phyloP scores from a whole-genome alignment of 2,329 filamentous ascomycete genomes.

The Triangularia verruculosa region DNA sequence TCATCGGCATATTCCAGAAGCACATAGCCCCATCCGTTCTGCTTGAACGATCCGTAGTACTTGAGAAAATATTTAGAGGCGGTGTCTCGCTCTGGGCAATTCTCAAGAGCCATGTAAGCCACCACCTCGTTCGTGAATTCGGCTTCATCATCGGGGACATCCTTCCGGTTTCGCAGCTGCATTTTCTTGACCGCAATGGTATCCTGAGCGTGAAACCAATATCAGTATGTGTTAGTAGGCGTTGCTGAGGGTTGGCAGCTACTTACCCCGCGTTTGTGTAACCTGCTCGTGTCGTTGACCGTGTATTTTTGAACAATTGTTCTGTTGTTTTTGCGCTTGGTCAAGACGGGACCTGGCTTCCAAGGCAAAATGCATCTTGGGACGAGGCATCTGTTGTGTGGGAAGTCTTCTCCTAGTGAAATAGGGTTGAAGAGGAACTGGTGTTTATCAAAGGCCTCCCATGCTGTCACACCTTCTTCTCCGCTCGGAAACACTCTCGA shows the following conservation, averaged over 20 bases:
- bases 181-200: not conserved
- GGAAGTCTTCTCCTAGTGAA: not conserved
- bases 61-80: not conserved
- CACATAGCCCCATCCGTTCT: not conserved
- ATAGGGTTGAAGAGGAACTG: not conserved
- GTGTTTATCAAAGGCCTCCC: not conserved
- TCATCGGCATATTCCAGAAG: not conserved
- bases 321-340: not conserved
- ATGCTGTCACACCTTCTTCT: not conserved
- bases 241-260: too few relatives aligned
- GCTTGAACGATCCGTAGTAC: not conserved
- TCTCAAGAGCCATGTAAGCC: not conserved
- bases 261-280: not conserved
- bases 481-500: not conserved
- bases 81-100: not conserved
- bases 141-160: not conserved
- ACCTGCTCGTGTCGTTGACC: not conserved
- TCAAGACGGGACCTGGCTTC: not conserved
- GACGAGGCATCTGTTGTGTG: not conserved
- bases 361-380: not conserved
- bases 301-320: not conserved
- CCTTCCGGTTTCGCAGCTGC: not conserved
- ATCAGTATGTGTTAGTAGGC: not conserved
- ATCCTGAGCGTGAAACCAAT: not conserved
- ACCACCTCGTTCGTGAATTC: not conserved